These are phyloP conservation scores for Pseudogymnoascus sp. DNA, from an alignment of 2,329 filamentous ascomycete species.

Conservation along the genomic window DNA sequence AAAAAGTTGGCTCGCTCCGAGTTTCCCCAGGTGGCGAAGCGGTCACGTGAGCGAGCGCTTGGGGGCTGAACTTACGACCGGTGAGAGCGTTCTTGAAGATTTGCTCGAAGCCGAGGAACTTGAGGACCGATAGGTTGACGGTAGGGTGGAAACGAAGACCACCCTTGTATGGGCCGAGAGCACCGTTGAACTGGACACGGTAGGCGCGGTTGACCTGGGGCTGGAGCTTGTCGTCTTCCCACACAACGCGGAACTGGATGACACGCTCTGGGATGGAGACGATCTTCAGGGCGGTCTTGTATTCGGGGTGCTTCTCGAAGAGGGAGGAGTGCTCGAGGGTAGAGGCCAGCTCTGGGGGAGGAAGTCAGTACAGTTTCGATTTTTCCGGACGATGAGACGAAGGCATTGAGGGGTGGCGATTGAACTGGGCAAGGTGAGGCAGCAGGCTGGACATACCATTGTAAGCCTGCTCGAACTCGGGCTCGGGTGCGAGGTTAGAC, in stretches of 20 bases:
- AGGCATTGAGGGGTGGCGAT: constrained; percentile 1
- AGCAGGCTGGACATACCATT: constrained; percentile 55
- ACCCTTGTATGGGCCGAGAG: constrained; percentile 95
- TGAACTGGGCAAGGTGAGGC: constrained; percentile 4
- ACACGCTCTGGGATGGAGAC: constrained; percentile 88
- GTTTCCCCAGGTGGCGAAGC: background rate
- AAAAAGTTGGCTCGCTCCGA: background rate
- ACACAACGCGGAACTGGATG: constrained; percentile 94
- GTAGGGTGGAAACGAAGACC: constrained; percentile 91
- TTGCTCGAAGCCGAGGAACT: constrained; percentile 98
- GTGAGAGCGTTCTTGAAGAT: constrained; percentile 99
- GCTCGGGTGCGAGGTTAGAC: constrained; percentile 81
- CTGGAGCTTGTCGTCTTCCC: constrained; percentile 89
- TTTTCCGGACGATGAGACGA: background rate
- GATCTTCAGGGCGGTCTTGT: constrained; percentile 81
- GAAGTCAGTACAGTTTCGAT: background rate
- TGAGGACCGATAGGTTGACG: constrained; percentile 74
- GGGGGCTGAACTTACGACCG: constrained; percentile 59
- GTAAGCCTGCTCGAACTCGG: constrained; percentile 98
- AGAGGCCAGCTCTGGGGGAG: constrained; percentile 72
- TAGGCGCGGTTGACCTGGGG: constrained; percentile 90
- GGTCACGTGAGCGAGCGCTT: constrained; percentile 8
- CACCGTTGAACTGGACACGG: constrained; percentile 97
- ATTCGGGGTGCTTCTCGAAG: constrained; percentile 91
- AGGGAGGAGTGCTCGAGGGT: constrained; percentile 91